Evolutionary conservation across 352 stramenopile species (phyloP), one percentile per base, ranked within the genome.

Genomic region (Globisporangium orthogonon): DNA sequence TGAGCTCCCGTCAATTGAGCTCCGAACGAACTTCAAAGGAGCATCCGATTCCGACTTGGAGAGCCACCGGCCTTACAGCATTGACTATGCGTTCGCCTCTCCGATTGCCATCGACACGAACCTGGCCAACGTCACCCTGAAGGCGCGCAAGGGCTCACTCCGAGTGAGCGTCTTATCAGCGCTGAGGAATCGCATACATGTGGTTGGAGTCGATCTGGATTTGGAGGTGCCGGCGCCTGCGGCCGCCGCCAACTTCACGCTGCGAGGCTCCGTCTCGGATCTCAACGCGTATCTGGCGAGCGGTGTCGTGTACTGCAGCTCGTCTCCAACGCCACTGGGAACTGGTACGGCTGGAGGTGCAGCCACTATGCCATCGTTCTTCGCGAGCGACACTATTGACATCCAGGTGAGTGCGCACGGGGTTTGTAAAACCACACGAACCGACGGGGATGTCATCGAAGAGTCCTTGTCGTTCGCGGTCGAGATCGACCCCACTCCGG

Each of bases 261-360:
- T 74, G 9, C 56, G 64, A 52, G 63, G 63, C 7, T 31, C 52
- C 7, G 45, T 66, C 13, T 63, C 50, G 9, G 62, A 69, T 41
- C 51, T 74, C 15, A 61, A 67, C 41, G 33, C 17, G 2, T 60
- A 66, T 28, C 49, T 74, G 37, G 29, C 60, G 43, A 28, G n/a
- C 43, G 11, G 28, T 53, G 30, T 43, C 63, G 11, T 52, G 31
- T 74, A 74, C 54, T 77, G 69, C 46, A 64, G 58, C 17, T 66
- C 17, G 43, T 23, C 49, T 3, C 4, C 52, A 14, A 7, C 35
- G 35, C 35, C n/a, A n/a, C n/a, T n/a, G n/a, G n/a, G n/a, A n/a
- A n/a, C n/a, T n/a, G n/a, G 35, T 14, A 14, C 10, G 7, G 31
- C 7, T 37, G 3, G 3, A 37, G 31, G 31, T 37, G 31, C 3